These are phyloP conservation scores for Aspergillus felis DNA, from an alignment of 2,329 filamentous ascomycete species.

Conservation along the genomic window DNA sequence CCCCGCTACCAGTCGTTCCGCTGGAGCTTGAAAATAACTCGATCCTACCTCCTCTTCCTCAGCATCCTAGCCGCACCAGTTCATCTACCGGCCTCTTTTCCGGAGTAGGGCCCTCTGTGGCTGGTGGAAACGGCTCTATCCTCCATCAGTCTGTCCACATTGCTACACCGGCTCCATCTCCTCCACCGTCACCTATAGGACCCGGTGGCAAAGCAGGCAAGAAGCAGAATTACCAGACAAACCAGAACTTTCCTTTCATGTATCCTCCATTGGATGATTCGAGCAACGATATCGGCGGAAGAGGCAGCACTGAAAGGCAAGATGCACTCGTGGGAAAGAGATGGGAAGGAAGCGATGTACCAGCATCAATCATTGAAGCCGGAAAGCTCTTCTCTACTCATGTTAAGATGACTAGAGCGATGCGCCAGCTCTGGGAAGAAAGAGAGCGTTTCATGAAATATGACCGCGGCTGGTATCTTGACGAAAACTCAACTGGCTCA, in stretches of 20 bases:
- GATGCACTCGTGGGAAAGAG: conserved; percentile 74
- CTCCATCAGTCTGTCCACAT: conserved; percentile 96
- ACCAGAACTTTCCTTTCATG: conserved; percentile 97
- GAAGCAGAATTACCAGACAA: conserved; percentile 99
- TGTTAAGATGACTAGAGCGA: conserved; percentile 86
- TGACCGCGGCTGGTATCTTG: conserved; percentile 78
- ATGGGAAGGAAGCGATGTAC: conserved; percentile 91
- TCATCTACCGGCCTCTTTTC: conserved; percentile 61
- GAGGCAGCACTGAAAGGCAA: conserved; percentile 76
- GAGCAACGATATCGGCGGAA: conserved; percentile 87
- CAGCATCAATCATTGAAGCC: conserved; percentile 90
- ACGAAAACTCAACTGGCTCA: conserved; percentile 33
- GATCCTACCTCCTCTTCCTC: conserved; percentile 78
- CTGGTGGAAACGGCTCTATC: conserved; percentile 61
- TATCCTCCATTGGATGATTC: conserved; percentile 88
- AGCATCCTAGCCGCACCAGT: conserved; percentile 62
- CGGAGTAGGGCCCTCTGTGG: conserved; percentile 47
- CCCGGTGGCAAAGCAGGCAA: conserved; percentile 86
- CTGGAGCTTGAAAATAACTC: conserved; percentile 88
- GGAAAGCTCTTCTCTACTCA: conserved; percentile 86
- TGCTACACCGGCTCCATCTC: conserved; percentile 93
- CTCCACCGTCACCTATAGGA: conserved; percentile 83
- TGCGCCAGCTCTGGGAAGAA: conserved; percentile 92
- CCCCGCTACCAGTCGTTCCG: conserved; percentile 76
- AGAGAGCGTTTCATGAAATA: conserved; percentile 87